Conservation (phyloP, 495 filamentous ascomycete genomes). For the Neurospora tetraspora region DNA sequence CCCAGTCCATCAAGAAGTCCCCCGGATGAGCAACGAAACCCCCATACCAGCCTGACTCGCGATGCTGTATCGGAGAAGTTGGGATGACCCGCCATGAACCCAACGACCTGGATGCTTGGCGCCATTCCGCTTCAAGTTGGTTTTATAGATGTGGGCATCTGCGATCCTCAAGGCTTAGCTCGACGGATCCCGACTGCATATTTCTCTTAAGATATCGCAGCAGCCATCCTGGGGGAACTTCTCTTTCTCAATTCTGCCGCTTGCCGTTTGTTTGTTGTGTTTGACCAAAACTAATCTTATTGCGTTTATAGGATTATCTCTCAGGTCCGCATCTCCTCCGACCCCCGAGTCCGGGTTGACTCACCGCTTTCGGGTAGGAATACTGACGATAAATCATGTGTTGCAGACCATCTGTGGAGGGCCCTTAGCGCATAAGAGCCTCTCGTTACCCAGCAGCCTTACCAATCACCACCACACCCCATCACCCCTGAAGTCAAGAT, state of each 20-base stretch:
- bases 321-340: conserved; percentile 52
- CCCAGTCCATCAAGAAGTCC: background rate
- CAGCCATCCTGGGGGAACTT: background rate
- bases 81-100: background rate
- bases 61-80: background rate
- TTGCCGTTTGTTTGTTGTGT: background rate
- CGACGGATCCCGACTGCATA: background rate
- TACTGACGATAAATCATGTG: conserved; percentile 25
- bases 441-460: conserved; percentile 7
- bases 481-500: conserved; percentile 38
- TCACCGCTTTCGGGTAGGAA: conserved; percentile 27
- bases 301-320: conserved; percentile 70
- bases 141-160: background rate
- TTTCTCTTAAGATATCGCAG: background rate
- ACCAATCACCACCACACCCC: conserved; percentile 5
- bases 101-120: background rate
- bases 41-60: background rate
- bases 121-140: background rate
- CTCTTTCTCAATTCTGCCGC: background rate
- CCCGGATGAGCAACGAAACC: background rate
- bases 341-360: conserved; percentile 20
- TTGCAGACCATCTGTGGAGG: conserved; percentile 95
- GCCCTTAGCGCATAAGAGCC: conserved; percentile 37
- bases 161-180: background rate
- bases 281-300: conserved; percentile 1